Percentiles rank a stretch among this genome's conserved stretches.
phyloP scores from a whole-genome alignment of 306 rosid genomes.

The Casuarina glauca region DNA sequence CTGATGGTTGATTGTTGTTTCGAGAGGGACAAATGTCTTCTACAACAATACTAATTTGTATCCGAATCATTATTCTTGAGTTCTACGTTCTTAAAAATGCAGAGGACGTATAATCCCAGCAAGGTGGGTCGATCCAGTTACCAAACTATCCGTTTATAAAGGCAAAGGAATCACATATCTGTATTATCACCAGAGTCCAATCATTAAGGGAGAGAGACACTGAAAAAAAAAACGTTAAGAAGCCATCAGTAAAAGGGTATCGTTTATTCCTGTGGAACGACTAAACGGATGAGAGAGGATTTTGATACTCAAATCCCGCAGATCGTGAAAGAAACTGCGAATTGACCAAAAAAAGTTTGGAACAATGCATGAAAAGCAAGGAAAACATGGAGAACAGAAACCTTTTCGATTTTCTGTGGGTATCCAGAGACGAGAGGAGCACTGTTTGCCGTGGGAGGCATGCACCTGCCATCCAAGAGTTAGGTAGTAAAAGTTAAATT shows the following conservation, averaged over 20 bases:
- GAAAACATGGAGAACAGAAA: neutral
- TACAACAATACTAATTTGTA: no score
- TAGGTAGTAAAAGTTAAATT: neutral
- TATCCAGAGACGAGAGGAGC: neutral
- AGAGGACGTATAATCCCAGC: neutral
- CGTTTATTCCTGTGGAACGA: no score
- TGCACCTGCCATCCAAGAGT: neutral
- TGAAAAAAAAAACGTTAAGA: neutral
- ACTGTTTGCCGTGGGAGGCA: no score
- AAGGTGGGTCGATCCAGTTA: neutral
- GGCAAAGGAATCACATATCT: neutral
- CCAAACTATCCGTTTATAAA: neutral
- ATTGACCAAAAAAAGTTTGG: no score
- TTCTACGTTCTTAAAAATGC: neutral
- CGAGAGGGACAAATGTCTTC: no score
- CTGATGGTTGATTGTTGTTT: no score
- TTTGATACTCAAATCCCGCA: no score
- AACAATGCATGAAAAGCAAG: slow-evolving; percentile 19
- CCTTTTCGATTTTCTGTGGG: slow-evolving; percentile 2
- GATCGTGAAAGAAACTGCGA: no score
- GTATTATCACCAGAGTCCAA: no score
- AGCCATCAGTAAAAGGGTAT: neutral
- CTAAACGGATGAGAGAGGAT: no score
- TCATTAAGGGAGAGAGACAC: neutral
- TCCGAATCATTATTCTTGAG: neutral